These are phyloP conservation scores for Cyclotella choctawhatcheeana DNA, from an alignment of 108 stramenopile genomes.

Conservation along the genomic window DNA sequence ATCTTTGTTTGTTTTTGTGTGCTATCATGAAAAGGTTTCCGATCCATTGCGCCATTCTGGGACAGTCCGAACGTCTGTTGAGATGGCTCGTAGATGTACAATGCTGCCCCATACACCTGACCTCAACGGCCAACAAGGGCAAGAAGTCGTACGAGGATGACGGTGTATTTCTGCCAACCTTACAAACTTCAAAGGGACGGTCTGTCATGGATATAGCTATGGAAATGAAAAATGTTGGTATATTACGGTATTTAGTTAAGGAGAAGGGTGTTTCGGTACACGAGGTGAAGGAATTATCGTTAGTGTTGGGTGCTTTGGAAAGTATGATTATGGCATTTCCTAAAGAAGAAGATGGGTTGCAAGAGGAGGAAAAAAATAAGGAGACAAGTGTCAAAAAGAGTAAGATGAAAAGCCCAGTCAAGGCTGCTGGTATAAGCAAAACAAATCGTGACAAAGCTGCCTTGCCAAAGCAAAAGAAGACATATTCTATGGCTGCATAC, in stretches of 20 bases:
- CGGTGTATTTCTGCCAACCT: conserved; percentile 55
- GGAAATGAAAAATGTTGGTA: conserved; percentile 56
- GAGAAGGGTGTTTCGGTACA: conserved; percentile 72
- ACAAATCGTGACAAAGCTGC: neutral
- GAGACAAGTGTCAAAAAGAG: neutral
- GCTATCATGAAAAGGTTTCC: conserved; percentile 71
- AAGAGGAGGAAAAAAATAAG: neutral
- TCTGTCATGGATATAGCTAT: conserved; percentile 80
- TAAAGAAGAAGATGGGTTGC: conserved; percentile 6
- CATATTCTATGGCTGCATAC: neutral
- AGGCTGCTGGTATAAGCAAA: neutral
- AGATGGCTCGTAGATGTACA: conserved; percentile 86
- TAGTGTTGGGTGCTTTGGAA: conserved; percentile 71
- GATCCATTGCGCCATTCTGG: conserved; percentile 83
- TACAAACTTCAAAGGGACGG: conserved; percentile 73
- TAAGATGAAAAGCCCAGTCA: neutral
- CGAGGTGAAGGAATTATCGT: conserved; percentile 67
- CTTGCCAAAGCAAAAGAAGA: neutral
- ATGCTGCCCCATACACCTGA: conserved; percentile 71
- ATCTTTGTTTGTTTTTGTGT: no score
- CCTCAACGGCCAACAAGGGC: conserved; percentile 50
- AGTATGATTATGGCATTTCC: conserved; percentile 43
- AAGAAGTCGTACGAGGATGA: conserved; percentile 24
- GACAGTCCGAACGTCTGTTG: conserved; percentile 72
- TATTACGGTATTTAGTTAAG: conserved; percentile 76